Evolutionary conservation across 345 rosid genomes (phyloP), one percentile per base, ranked within the genome.

Genomic region (Hibiscus mutabilis): DNA sequence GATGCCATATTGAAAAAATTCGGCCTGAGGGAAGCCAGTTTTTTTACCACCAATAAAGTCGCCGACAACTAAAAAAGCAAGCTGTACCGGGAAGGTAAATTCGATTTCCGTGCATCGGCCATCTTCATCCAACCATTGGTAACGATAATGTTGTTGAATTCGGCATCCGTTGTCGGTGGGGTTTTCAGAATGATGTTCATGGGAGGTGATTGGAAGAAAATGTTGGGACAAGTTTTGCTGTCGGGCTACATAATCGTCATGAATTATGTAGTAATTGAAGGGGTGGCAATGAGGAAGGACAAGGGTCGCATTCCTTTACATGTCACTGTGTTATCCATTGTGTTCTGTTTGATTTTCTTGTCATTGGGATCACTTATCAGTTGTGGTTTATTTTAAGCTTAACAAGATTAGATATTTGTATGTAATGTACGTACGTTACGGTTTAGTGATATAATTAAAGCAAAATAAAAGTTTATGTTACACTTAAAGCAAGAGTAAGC

Each of bases 31-130:
- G 65, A 76, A 76, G 81, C 83, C n/a, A 82, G 76, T 61, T 86
- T 86, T 73, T 10, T 77, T 71, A 82, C 84, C 12, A 82, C 89
- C 1, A 80, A 75, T 14, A 83, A 86, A 77, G 80, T 67, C 0
- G 52, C 14, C 0, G 79, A 77, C 37, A 63, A 63, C 0, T 86
- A 86, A 37, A 73, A 78, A 63, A 16, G 60, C 0, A 75, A 64
- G 68, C 65, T 25, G 3, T 83, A 83, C 62, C 58, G 77, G 59
- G 74, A 37, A 81, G 86, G 87, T 5, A 62, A 25, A 12, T 78
- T 83, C 52, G 80, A 83, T 77, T 86, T 83, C 53, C 77, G 62
- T 2, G 52, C 52, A 40, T 74, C 86, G 18, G 16, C 61, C 3
- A 63, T 55, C 72, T 78, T 85, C 0, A 61, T 85, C 37, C 78